These are phyloP conservation scores for Pezicula neosporulosa DNA, from an alignment of 2,329 filamentous ascomycete species.

Conservation along the genomic window DNA sequence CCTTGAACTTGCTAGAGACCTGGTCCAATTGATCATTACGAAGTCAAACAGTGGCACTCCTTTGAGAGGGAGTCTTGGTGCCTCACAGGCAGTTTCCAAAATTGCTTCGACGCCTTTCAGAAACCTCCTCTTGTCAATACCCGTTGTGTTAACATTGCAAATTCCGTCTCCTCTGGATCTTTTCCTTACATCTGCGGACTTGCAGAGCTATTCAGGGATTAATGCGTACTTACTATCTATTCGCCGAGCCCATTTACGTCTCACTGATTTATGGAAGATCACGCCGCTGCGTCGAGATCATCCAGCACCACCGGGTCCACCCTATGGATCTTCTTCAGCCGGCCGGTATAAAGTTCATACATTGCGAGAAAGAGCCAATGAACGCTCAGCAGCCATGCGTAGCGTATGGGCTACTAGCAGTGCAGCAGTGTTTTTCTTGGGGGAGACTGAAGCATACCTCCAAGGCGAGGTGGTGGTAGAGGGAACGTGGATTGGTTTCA, in stretches of 20 bases:
- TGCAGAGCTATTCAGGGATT: conserved; percentile 78
- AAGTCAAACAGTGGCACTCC: conserved; percentile 40
- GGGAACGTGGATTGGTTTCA: conserved; percentile 76
- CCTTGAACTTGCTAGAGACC: conserved; percentile 76
- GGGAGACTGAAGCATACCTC: conserved; percentile 82
- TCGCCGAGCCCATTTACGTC: conserved; percentile 77
- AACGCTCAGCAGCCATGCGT: conserved; percentile 66
- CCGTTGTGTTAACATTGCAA: conserved; percentile 67
- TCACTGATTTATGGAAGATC: conserved; percentile 85
- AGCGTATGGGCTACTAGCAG: conserved; percentile 88
- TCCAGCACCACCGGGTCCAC: conserved; percentile 65
- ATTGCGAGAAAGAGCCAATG: conserved; percentile 61
- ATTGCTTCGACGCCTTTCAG: conserved; percentile 58
- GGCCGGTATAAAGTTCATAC: conserved; percentile 58
- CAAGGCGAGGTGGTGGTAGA: conserved; percentile 87
- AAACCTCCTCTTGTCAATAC: conserved; percentile 77
- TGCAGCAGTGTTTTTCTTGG: conserved; percentile 83
- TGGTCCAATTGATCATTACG: conserved; percentile 65
- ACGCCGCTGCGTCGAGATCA: conserved; percentile 74
- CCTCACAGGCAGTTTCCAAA: conserved; percentile 4
- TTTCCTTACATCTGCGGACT: conserved; percentile 73
- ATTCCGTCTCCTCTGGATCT: conserved; percentile 81
- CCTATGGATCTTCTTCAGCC: conserved; percentile 55
- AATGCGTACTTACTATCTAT: conserved; percentile 86
- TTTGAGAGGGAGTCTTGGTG: conserved; percentile 25